These are phyloP conservation scores for Citrus cavaleriei DNA, from an alignment of 345 rosid genomes.

Conservation along the genomic window DNA sequence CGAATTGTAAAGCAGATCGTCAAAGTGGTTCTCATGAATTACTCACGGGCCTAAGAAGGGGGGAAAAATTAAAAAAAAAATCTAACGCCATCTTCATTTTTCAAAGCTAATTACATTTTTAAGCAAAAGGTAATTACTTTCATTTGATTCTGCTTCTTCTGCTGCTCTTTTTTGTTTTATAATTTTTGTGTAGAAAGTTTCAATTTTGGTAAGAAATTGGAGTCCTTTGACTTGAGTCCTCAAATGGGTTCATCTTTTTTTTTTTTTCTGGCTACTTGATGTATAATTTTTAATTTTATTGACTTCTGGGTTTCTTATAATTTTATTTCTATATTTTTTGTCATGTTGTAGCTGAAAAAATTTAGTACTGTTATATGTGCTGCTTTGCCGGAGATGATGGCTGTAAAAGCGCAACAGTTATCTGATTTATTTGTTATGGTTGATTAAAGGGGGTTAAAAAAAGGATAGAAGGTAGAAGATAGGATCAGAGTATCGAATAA, in stretches of 20 bases:
- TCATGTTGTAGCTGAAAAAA: neutral
- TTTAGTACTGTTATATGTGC: neutral
- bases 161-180: neutral
- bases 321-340: neutral
- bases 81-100: neutral
- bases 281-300: neutral
- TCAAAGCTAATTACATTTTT: neutral
- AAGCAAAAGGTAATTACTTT: neutral
- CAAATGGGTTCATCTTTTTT: neutral
- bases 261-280: neutral
- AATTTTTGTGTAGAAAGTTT: neutral
- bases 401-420: neutral
- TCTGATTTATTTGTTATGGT: neutral
- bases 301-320: neutral
- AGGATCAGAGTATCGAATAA: neutral
- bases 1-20: conserved; percentile 5
- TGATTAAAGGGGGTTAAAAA: neutral
- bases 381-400: neutral
- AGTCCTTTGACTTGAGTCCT: neutral
- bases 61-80: neutral
- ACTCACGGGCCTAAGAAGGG: conserved; percentile 3
- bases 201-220: neutral
- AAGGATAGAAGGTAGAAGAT: neutral
- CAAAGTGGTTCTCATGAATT: conserved; percentile 5
- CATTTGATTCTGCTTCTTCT: neutral